phyloP scores from a whole-genome alignment of 1,139 yeast species.

The Pichia sp. region DNA sequence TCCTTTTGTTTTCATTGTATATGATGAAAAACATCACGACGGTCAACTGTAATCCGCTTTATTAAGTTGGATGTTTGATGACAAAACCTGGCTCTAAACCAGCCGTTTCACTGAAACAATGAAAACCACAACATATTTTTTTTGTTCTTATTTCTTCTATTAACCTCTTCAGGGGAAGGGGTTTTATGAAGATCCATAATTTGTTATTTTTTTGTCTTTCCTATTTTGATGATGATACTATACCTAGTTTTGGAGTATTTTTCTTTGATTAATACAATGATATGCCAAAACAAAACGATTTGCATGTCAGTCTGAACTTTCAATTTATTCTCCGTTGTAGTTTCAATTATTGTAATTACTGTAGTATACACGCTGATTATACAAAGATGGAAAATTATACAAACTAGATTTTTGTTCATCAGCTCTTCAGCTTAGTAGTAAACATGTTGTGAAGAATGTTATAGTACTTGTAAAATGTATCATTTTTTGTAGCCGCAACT shows the following conservation, averaged over 20 bases:
- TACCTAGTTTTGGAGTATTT: conserved; percentile 22
- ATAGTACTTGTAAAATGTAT: conserved; percentile 17
- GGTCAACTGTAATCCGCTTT: conserved; percentile 92
- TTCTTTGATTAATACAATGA: conserved; percentile 12
- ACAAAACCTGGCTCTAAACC: conserved; percentile 89
- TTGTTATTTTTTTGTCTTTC: conserved; percentile 5
- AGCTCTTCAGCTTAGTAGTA: background rate
- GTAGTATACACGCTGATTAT: background rate
- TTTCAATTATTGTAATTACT: background rate
- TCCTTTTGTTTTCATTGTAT: conserved; percentile 38
- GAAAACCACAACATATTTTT: background rate
- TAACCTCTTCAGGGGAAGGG: conserved; percentile 8
- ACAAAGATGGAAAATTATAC: background rate
- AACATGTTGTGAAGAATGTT: conserved; percentile 10
- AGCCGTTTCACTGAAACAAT: conserved; percentile 44
- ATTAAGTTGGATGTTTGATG: conserved; percentile 86
- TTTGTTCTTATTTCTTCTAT: background rate
- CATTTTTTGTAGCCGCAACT: conserved; percentile 15
- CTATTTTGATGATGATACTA: conserved; percentile 16
- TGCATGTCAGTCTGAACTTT: conserved; percentile 72
- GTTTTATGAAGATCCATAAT: background rate
- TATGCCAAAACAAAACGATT: conserved; percentile 42
- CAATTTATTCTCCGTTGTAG: background rate
- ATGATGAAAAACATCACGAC: conserved; percentile 99
- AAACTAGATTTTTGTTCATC: background rate